A percentile compares a stretch with the other conserved stretches of the same genome.
phyloP scores from a whole-genome alignment of 768 basidiomycete species.

The Rhodotorula paludigena region DNA sequence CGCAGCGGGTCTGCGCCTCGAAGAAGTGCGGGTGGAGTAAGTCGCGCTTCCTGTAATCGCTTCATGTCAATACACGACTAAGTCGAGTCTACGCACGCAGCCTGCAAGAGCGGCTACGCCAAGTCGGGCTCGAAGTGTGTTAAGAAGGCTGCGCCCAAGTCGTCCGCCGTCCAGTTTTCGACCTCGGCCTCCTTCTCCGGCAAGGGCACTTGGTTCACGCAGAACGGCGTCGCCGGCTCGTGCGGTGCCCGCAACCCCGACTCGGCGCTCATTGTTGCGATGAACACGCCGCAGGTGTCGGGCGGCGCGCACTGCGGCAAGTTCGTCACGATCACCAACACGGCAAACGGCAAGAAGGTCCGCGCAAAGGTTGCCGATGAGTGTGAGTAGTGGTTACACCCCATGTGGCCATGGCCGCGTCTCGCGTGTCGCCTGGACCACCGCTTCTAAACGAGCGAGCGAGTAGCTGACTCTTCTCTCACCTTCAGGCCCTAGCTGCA shows the following conservation, averaged over 20 bases:
- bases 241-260: conserved; percentile 9
- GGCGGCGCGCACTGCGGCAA: conserved; percentile 14
- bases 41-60: background rate
- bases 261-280: background rate
- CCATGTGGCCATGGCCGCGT: background rate
- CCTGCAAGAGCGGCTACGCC: background rate
- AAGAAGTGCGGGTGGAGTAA: background rate
- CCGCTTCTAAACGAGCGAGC: too few relatives aligned
- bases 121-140: background rate
- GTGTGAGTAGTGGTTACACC: too few relatives aligned
- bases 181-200: conserved; percentile 32
- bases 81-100: background rate
- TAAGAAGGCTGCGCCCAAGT: background rate
- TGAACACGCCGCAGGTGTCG: background rate
- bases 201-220: conserved; percentile 60
- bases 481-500: conserved; percentile 8
- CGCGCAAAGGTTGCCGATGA: conserved; percentile 2
- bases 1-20: background rate
- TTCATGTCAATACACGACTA: background rate
- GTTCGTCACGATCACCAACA: conserved; percentile 16
- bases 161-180: background rate
- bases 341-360: conserved; percentile 6
- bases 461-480: too few relatives aligned
- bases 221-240: conserved; percentile 52
- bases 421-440: too few relatives aligned